Conservation (phyloP, 2,329 filamentous ascomycete species). For the Cladosporium halotolerans region DNA sequence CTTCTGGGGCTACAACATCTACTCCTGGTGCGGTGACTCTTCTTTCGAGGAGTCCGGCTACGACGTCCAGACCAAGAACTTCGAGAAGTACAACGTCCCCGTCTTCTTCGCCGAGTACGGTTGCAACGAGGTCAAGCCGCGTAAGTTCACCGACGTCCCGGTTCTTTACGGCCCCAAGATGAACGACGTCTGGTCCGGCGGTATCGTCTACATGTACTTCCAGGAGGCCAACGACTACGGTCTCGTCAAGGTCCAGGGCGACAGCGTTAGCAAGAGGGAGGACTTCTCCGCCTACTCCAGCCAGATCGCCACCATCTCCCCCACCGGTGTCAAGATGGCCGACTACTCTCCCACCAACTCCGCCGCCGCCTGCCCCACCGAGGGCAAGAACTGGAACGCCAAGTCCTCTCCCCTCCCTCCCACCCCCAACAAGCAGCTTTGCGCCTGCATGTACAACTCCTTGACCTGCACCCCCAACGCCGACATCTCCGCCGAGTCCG, state of each 20-base stretch:
- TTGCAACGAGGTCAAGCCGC: conserved; percentile 70
- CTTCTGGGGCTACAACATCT: conserved; percentile 99
- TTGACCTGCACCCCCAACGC: conserved; percentile 63
- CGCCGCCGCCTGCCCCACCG: conserved; percentile 62
- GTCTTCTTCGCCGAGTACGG: conserved; percentile 99
- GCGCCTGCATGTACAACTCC: conserved; percentile 75
- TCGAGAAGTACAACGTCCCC: conserved; percentile 81
- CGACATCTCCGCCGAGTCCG: conserved; percentile 36
- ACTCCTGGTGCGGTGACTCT: conserved; percentile 94
- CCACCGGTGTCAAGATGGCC: conserved; percentile 58
- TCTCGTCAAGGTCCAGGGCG: conserved; percentile 58
- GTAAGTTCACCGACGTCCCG: conserved; percentile 77
- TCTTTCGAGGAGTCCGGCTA: conserved; percentile 72
- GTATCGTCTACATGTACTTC: conserved; percentile 99
- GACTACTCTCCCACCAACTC: conserved; percentile 71
- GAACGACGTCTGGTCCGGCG: conserved; percentile 83
- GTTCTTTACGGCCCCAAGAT: conserved; percentile 76
- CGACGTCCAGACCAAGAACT: conserved; percentile 75
- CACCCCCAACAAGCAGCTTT: conserved; percentile 69
- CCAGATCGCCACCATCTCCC: conserved; percentile 61
- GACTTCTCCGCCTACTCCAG: conserved; percentile 70
- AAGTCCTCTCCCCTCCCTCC: conserved; percentile 66
- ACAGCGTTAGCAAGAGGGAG: conserved; percentile 57
- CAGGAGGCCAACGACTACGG: conserved; percentile 86
- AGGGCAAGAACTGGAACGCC: conserved; percentile 62